These are phyloP conservation scores for Aspergillus fumigatus DNA, from an alignment of 2,329 filamentous ascomycete species.

Conservation along the genomic window DNA sequence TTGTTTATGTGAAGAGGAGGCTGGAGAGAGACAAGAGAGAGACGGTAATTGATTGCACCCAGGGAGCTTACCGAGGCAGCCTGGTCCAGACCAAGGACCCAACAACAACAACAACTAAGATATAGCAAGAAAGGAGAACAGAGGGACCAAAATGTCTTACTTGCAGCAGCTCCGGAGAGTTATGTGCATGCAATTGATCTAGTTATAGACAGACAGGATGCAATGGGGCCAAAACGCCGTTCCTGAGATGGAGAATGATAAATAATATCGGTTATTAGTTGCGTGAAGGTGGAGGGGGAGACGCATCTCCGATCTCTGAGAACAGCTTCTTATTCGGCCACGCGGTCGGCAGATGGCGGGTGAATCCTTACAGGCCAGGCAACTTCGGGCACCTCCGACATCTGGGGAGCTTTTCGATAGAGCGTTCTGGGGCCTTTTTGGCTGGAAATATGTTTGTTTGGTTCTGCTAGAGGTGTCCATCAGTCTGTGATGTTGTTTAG, in stretches of 20 bases:
- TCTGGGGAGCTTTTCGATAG: not conserved
- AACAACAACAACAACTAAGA: not conserved
- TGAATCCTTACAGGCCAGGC: slow-evolving; percentile 6
- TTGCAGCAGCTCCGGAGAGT: not conserved
- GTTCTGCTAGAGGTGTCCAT: not conserved
- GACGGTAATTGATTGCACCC: not conserved
- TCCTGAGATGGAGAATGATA: not conserved
- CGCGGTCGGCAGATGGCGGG: slow-evolving; percentile 11
- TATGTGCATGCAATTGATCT: not conserved
- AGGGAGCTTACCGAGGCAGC: not conserved
- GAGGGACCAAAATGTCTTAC: not conserved
- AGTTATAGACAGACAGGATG: not conserved
- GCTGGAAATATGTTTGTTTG: not conserved
- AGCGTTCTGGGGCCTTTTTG: not conserved
- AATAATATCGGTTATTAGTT: not conserved
- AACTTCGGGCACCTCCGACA: slow-evolving; percentile 16
- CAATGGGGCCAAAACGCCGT: not conserved
- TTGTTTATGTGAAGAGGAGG: not conserved
- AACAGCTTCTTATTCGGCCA: slow-evolving; percentile 1
- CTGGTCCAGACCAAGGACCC: not conserved
- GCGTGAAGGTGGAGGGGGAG: not conserved
- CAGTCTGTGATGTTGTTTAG: no score
- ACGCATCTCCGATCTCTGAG: not conserved
- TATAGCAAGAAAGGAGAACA: not conserved
- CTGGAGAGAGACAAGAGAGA: not conserved